Conservation (phyloP, 257 asterid genomes). For the Echites panduratus region DNA sequence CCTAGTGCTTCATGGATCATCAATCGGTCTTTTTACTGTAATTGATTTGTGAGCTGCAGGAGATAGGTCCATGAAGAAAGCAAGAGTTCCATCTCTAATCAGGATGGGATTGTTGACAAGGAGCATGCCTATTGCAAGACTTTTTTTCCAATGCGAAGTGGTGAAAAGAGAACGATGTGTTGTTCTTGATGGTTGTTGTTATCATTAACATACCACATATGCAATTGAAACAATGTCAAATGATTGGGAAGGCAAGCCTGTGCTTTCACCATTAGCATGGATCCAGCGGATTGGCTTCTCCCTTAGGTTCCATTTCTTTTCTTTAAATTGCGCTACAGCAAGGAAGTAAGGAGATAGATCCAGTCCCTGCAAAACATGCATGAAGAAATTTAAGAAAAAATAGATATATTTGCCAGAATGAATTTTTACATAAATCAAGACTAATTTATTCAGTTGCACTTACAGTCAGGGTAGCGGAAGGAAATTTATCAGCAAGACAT, state of each 20-base stretch:
- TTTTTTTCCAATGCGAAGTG: neutral
- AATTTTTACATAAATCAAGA: neutral
- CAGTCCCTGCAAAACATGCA: constrained; percentile 53
- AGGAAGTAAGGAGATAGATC: constrained; percentile 89
- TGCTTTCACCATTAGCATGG: constrained; percentile 85
- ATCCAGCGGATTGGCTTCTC: constrained; percentile 52
- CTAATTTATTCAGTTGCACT: constrained; percentile 14
- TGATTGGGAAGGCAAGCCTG: constrained; percentile 80
- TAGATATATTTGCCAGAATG: neutral
- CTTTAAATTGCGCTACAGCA: constrained; percentile 79
- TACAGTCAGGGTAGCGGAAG: constrained; percentile 66
- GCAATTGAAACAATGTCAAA: constrained; percentile 85
- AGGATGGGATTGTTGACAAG: neutral
- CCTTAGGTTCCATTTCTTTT: constrained; percentile 39
- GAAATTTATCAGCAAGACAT: constrained; percentile 59
- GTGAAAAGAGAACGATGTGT: neutral
- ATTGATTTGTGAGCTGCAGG: neutral
- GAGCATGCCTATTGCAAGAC: neutral
- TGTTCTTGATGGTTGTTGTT: neutral
- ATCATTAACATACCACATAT: constrained; percentile 54
- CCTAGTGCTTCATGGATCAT: neutral
- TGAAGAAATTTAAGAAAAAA: neutral
- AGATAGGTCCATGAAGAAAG: neutral
- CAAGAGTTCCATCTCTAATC: neutral
- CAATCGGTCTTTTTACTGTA: neutral